Evolutionary conservation across 345 rosid genomes (phyloP).

Genomic region (Citrus reticulata): DNA sequence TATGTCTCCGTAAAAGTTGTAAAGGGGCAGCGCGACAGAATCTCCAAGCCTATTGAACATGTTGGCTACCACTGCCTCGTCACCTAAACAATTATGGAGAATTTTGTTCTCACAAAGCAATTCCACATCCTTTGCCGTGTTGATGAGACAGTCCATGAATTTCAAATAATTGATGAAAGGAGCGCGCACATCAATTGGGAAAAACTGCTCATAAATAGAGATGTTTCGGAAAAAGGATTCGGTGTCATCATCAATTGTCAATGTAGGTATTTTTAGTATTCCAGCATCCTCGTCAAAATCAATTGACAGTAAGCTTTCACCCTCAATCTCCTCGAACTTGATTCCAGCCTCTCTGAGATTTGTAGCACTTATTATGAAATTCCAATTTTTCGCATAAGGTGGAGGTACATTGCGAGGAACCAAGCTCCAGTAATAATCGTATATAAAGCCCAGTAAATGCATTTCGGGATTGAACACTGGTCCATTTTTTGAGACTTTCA

Average conservation of each 20-base stretch:
- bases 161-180: constrained; percentile 5
- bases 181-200: too few relatives aligned
- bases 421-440: too few relatives aligned
- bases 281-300: background rate
- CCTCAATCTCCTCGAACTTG: background rate
- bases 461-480: too few relatives aligned
- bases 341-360: constrained; percentile 19
- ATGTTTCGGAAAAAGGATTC: constrained; percentile 4
- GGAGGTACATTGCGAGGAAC: too few relatives aligned
- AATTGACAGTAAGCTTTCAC: background rate
- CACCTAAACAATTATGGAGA: constrained; percentile 9
- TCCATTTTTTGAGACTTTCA: too few relatives aligned
- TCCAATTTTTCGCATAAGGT: too few relatives aligned
- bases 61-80: constrained; percentile 13
- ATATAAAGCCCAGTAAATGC: too few relatives aligned
- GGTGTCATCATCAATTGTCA: background rate
- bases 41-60: constrained; percentile 13
- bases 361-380: constrained; percentile 1
- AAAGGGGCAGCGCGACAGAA: background rate
- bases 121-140: background rate
- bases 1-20: background rate
- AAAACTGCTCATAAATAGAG: constrained; percentile 12
- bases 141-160: constrained; percentile 14
- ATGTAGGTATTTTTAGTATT: background rate
- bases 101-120: constrained; percentile 11